Evolutionary conservation across 306 rosid species (phyloP), one percentile per base, ranked within the genome.

Genomic region (Parietaria judaica): DNA sequence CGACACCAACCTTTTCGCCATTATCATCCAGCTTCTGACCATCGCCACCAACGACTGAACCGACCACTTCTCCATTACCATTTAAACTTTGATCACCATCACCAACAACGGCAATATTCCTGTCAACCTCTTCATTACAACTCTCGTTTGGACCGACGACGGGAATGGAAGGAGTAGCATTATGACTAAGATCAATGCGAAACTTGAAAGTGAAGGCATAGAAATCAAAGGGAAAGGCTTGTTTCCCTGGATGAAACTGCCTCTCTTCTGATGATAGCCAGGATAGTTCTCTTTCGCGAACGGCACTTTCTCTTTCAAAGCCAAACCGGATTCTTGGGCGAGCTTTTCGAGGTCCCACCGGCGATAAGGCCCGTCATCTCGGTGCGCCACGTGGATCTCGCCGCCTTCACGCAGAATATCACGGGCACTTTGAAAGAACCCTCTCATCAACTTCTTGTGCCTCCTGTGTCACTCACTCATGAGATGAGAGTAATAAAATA

Each of bases 251-350:
- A 60, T 43, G 4, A 6, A 10, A 17, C 71, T 64, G 0, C 72
- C 76, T 54, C 71, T 72, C 72, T 66, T 72, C 12, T 60, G 66
- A 47, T 58, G 56, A 55, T 72, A 72, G 6, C 71, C 76, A 2
- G 71, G 72, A 45, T 66, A 72, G 35, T 53, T 43, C 0, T 8
- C 7, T 11, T 52, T 53, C 1, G 4, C 1, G 8, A 72, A 65
- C 43, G 0, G 4, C 14, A 47, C 63, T 53, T 54, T 53, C 57
- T 72, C 53, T 23, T 58, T 60, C 67, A 72, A 60, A 66, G 17
- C 6, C 16, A 74, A 36, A 12, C 46, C 67, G 8, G 61, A 55
- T 6, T 17, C 39, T 9, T 4, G 7, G 1, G 74, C 70, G 14
- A 64, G 49, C 58, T 60, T 51, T 36, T 46, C 71, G 37, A 69